These are phyloP conservation scores for Paracorniculantispora psalliotae DNA, from an alignment of 2,329 filamentous ascomycete genomes.

Conservation along the genomic window DNA sequence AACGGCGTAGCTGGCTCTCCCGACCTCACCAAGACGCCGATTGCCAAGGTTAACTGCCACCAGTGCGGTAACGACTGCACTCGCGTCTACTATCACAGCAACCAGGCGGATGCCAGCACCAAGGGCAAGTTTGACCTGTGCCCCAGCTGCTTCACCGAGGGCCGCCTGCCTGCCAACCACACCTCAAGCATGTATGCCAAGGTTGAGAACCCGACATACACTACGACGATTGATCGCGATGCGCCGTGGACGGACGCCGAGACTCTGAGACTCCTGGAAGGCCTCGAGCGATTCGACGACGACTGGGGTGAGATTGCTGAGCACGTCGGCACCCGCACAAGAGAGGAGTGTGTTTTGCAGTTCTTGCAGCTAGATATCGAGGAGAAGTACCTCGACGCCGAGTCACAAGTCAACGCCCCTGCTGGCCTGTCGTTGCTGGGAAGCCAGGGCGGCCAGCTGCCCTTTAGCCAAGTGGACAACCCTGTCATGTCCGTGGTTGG, in stretches of 20 bases:
- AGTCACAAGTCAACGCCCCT: conserved; percentile 47
- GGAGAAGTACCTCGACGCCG: conserved; percentile 88
- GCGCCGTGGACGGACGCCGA: conserved; percentile 90
- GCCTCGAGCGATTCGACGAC: conserved; percentile 86
- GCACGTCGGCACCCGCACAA: conserved; percentile 83
- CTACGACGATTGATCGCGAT: conserved; percentile 73
- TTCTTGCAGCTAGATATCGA: conserved; percentile 96
- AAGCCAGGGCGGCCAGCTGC: conserved; percentile 71
- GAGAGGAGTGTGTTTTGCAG: conserved; percentile 94
- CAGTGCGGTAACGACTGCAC: conserved; percentile 89
- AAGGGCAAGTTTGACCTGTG: conserved; percentile 83
- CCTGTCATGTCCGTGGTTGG: conserved; percentile 94
- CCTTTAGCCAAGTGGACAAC: conserved; percentile 90
- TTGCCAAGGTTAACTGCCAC: conserved; percentile 74
- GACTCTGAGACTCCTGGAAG: conserved; percentile 82
- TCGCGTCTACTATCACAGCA: conserved; percentile 55
- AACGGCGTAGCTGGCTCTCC: conserved; percentile 60
- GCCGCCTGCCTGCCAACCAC: conserved; percentile 74
- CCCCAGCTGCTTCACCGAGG: conserved; percentile 83
- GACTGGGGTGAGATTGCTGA: conserved; percentile 93
- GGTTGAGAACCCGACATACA: conserved; percentile 82
- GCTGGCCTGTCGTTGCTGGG: conserved; percentile 63
- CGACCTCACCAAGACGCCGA: conserved; percentile 59
- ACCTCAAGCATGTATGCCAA: conserved; percentile 78
- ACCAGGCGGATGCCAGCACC: conserved; percentile 51